phyloP scores from a whole-genome alignment of 257 asterid species.

The Nicotiana attenuata region DNA sequence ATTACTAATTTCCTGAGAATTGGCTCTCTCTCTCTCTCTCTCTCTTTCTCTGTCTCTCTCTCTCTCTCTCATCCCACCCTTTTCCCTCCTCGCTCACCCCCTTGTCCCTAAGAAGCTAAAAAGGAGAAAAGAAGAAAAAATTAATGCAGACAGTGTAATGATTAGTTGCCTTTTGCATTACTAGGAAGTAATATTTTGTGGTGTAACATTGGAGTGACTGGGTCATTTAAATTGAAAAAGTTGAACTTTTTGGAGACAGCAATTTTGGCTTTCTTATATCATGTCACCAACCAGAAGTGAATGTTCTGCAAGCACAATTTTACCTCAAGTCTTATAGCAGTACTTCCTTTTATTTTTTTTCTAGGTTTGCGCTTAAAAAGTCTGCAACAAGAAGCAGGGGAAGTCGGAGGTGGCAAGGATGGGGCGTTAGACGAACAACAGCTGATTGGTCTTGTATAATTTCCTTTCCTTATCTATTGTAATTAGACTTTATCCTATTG shows the following conservation, averaged over 20 bases:
- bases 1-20: neutral
- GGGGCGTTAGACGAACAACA: neutral
- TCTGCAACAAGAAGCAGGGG: constrained; percentile 2
- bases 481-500: neutral
- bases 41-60: neutral
- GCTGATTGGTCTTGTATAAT: constrained; percentile 1
- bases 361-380: neutral
- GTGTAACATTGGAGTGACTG: constrained; percentile 6
- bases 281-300: neutral
- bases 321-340: neutral
- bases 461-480: neutral
- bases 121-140: neutral
- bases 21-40: neutral
- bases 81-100: neutral
- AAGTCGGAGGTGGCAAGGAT: constrained; percentile 1
- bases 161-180: neutral
- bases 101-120: neutral
- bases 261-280: neutral
- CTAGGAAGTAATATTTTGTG: neutral
- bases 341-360: neutral
- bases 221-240: neutral
- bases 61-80: neutral
- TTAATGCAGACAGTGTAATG: neutral
- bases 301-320: neutral
- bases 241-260: neutral